Percentiles rank a stretch among this genome's conserved stretches.
phyloP scores from a whole-genome alignment of 2,329 filamentous ascomycete species.

The Penicillium decumbens region DNA sequence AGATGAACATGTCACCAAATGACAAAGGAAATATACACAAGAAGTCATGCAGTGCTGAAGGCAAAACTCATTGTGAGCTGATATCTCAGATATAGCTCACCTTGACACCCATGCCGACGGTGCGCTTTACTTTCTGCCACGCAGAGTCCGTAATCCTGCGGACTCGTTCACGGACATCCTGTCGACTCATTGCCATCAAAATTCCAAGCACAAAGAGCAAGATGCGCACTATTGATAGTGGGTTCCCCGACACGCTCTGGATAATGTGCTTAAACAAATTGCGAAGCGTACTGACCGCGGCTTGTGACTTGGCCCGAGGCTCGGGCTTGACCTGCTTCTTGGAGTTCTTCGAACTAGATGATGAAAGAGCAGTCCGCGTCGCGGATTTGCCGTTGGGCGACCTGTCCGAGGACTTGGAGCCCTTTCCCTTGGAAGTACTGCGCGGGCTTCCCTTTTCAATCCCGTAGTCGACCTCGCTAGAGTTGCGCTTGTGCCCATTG shows the following conservation, averaged over 20 bases:
- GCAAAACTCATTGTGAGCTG: not conserved
- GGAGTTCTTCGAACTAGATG: conserved; percentile 33
- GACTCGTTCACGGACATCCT: conserved; percentile 69
- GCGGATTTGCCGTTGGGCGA: conserved; percentile 23
- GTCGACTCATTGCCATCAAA: conserved; percentile 68
- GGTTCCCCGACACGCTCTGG: conserved; percentile 51
- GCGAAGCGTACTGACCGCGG: conserved; percentile 46
- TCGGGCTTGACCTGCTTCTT: conserved; percentile 38
- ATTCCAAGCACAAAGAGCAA: conserved; percentile 77
- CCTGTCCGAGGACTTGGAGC: conserved; percentile 24
- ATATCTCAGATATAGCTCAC: conserved; percentile 78
- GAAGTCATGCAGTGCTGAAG: conserved; percentile 10
- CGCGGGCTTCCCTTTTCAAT: conserved; percentile 54
- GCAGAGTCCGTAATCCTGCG: conserved; percentile 62
- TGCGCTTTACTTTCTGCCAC: conserved; percentile 77
- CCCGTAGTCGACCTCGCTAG: conserved; percentile 64
- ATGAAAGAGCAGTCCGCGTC: conserved; percentile 30
- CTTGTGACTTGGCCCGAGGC: conserved; percentile 36
- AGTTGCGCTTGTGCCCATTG: conserved; percentile 50
- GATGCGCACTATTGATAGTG: conserved; percentile 55
- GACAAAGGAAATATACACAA: conserved; percentile 13
- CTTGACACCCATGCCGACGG: conserved; percentile 93
- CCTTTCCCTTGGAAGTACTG: conserved; percentile 24
- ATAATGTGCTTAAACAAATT: conserved; percentile 49
- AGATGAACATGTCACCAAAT: conserved; percentile 4